Base-by-base conservation (phyloP, 2,329 filamentous ascomycete genomes). In the Xylariaceae sp. region DNA sequence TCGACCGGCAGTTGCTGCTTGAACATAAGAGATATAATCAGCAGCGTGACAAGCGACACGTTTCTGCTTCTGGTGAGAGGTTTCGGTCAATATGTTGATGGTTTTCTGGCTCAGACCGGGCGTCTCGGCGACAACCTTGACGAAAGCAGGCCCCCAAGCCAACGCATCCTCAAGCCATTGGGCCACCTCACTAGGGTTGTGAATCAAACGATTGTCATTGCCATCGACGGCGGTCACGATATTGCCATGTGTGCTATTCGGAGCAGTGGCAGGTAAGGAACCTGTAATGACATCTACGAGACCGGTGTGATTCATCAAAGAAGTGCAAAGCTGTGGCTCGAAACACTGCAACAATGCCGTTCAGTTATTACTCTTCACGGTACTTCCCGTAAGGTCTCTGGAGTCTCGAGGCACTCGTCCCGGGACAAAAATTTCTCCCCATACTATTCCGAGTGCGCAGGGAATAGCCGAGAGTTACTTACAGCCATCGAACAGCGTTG, bases 91-190 rank as follows among this genome's bases (percentile, higher is more conserved):
- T 13, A 45, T 17, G 16, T 55, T 41, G 5, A 55, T 19, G 17
- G 53, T 53, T 16, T 53, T 13, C 16, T 55, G 53, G 42, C 52
- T 49, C n/a, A 55, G 42, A 2, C 53, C 53, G 1, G 49, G 53
- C 9, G 50, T 43, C 18, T 50, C 50, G 18, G 53, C 53, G 36
- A 55, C 42, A 43, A 55, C 45, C 46, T 55, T 55, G 28, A 55
- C 46, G 14, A 55, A 55, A 6, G 48, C 53, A 6, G 53, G 53
- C 17, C 33, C 46, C 53, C 49, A 55, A 3, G 53, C 31, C n/a
- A 53, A 31, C 14, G 19, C 45, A 31, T 52, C 43, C 6, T 49
- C 39, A 10, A 55, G 18, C 53, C 53, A 55, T 43, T 53, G 42
- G 5, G 46, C 28, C 34, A 49, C 53, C 31, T 42, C 38, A 31